Conservation (phyloP, 345 rosid species). For the Camelina neglecta region DNA sequence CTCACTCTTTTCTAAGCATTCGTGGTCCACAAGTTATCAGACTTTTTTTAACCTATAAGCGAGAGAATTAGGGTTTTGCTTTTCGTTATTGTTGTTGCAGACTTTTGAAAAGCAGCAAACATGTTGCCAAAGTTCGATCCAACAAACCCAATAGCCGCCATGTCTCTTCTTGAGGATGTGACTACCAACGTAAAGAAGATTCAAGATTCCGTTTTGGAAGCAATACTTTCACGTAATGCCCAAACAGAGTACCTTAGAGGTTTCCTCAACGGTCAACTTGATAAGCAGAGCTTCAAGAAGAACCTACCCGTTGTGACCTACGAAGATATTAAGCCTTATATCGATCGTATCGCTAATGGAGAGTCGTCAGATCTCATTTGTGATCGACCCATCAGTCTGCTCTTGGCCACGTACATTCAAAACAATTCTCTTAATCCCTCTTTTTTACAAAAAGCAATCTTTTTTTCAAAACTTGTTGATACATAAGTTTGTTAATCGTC, state of each 20-base stretch:
- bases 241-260: constrained; percentile 61
- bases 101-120: constrained; percentile 4
- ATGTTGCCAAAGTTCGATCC: constrained; percentile 72
- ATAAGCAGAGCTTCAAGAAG: constrained; percentile 59
- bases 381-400: constrained; percentile 67
- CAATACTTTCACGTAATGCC: constrained; percentile 60
- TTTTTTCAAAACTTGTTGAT: background rate
- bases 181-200: constrained; percentile 61
- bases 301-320: constrained; percentile 73
- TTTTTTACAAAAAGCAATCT: background rate
- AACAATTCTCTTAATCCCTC: background rate
- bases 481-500: background rate
- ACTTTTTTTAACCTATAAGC: background rate
- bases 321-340: constrained; percentile 63
- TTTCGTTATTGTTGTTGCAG: constrained; percentile 9
- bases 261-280: constrained; percentile 54
- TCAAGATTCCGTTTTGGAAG: constrained; percentile 59
- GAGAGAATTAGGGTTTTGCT: background rate
- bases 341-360: constrained; percentile 78
- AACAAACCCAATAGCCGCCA: constrained; percentile 58
- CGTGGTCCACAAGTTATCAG: constrained; percentile 7
- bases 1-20: background rate
- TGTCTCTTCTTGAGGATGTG: constrained; percentile 67
- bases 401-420: constrained; percentile 64
- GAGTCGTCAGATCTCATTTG: constrained; percentile 65